Percentiles rank a stretch among this genome's conserved stretches.
Evolutionary conservation across 768 basidiomycete genomes (phyloP).

Genomic region (Serpula lacrymans): DNA sequence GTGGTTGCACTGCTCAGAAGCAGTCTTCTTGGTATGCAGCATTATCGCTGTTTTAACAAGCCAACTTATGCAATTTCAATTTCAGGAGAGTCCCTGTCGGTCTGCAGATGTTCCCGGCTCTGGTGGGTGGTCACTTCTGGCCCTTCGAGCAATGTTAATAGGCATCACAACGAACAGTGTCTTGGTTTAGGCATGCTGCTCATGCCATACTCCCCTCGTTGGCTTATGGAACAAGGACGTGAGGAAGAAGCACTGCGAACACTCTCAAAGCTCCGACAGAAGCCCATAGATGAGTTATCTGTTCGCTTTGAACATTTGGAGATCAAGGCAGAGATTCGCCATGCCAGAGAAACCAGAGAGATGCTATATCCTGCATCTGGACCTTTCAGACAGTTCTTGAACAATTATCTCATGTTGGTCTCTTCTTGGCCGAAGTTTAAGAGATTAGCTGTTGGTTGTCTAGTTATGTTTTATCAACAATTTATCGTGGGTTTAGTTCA

Average conservation of each 20-base stretch:
- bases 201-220: conserved; percentile 42
- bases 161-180: conserved; percentile 18
- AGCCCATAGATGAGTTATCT: conserved; percentile 24
- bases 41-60: conserved; percentile 7
- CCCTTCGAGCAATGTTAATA: conserved; percentile 2
- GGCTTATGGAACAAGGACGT: conserved; percentile 37
- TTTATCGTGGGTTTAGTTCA: conserved; percentile 22
- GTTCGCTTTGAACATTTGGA: conserved; percentile 38
- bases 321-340: conserved; percentile 35
- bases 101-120: conserved; percentile 35
- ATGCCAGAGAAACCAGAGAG: conserved; percentile 18
- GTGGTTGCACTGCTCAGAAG: conserved; percentile 27
- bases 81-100: conserved; percentile 31
- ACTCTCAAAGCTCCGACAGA: conserved; percentile 32
- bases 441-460: conserved; percentile 24
- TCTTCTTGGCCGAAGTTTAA: conserved; percentile 30
- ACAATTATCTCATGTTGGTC: conserved; percentile 22
- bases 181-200: conserved; percentile 29
- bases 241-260: conserved; percentile 32
- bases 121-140: conserved; percentile 25
- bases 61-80: conserved; percentile 15
- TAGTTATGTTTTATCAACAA: conserved; percentile 31
- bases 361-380: conserved; percentile 20
- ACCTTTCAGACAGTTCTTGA: conserved; percentile 11
- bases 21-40: conserved; percentile 21